Conservation (phyloP, 106 monocot genomes). For the Xerophyta viscosa region DNA sequence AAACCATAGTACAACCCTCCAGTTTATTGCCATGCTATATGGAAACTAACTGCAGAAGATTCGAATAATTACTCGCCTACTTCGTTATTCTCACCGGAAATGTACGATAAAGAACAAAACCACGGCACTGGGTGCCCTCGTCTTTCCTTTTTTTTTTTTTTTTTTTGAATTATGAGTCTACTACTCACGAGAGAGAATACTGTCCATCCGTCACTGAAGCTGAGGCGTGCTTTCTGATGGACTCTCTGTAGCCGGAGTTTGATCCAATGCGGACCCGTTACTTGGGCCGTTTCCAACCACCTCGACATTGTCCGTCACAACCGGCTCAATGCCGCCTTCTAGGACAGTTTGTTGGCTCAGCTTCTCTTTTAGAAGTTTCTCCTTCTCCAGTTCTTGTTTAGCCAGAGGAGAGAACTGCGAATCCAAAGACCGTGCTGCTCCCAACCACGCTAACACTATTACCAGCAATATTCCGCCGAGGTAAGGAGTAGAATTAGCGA, state of each 20-base stretch:
- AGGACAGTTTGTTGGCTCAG: slow-evolving; percentile 9
- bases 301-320: background rate
- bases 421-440: slow-evolving; percentile 78
- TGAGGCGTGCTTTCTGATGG: slow-evolving; percentile 8
- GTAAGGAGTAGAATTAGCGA: slow-evolving; percentile 91
- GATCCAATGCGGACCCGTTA: slow-evolving; percentile 25
- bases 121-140: no score
- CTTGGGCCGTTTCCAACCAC: slow-evolving; percentile 6
- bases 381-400: slow-evolving; percentile 73
- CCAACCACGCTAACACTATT: slow-evolving; percentile 90
- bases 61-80: no score
- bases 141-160: no score
- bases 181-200: background rate
- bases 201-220: slow-evolving; percentile 3
- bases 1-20: no score
- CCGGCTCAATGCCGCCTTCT: slow-evolving; percentile 12
- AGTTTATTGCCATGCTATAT: no score
- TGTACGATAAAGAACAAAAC: no score
- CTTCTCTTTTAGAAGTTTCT: slow-evolving; percentile 33
- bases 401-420: slow-evolving; percentile 90
- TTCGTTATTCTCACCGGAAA: no score
- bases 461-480: slow-evolving; percentile 93
- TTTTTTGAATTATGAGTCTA: no score
- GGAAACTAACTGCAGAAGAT: no score
- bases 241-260: slow-evolving; percentile 20